Evolutionary conservation across 768 basidiomycete genomes (phyloP).

Genomic region (Phallus indusiatus): DNA sequence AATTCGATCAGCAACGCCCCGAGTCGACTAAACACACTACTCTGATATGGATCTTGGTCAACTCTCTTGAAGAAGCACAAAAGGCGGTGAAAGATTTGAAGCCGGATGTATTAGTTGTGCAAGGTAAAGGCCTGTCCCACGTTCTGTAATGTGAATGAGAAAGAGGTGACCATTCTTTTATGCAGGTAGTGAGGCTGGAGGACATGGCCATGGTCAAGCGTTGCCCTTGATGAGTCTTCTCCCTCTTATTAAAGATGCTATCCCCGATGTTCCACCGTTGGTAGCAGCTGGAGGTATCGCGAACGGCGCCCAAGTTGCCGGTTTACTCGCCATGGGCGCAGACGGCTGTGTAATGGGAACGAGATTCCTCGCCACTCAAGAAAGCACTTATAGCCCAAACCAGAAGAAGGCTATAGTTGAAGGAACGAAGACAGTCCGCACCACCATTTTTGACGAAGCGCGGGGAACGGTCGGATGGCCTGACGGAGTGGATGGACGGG

Average conservation of each 20-base stretch:
- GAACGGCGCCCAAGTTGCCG: conserved; percentile 54
- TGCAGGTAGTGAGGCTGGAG: conserved; percentile 71
- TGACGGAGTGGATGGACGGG: conserved; percentile 51
- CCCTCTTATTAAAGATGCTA: conserved; percentile 38
- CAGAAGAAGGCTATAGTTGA: conserved; percentile 45
- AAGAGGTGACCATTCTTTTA: background rate
- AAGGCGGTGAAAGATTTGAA: conserved; percentile 57
- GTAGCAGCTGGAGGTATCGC: conserved; percentile 70
- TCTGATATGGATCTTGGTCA: conserved; percentile 56
- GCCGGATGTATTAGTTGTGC: conserved; percentile 65
- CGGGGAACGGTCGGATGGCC: conserved; percentile 54
- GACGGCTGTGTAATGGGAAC: conserved; percentile 66
- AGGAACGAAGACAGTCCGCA: conserved; percentile 40
- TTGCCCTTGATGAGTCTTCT: conserved; percentile 54
- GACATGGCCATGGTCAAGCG: conserved; percentile 54
- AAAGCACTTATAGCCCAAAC: conserved; percentile 44
- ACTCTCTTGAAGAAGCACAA: conserved; percentile 48
- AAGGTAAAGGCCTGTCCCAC: conserved; percentile 44
- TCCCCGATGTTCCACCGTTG: conserved; percentile 34
- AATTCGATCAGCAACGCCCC: conserved; percentile 29
- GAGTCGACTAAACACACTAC: conserved; percentile 27
- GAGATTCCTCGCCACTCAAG: conserved; percentile 59
- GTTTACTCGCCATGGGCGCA: conserved; percentile 57
- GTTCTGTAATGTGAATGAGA: background rate
- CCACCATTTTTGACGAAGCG: conserved; percentile 53